These are phyloP conservation scores for Cryptosporidium felis DNA, from an alignment of 169 alveolate species.

Conservation along the genomic window DNA sequence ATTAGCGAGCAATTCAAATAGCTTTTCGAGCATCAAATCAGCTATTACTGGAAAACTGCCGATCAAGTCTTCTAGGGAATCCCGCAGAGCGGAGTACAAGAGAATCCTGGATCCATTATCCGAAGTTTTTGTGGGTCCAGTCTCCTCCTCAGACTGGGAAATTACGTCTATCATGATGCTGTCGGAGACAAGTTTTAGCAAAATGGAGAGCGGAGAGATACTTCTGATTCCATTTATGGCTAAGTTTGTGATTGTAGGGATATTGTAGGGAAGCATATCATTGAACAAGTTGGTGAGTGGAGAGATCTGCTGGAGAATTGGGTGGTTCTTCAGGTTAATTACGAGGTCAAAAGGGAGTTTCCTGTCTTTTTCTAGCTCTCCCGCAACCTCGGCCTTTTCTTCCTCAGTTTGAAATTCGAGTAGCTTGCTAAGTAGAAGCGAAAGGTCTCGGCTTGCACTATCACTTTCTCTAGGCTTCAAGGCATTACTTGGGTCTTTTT, in stretches of 20 bases:
- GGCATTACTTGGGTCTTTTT: no score
- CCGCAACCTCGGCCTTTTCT: no score
- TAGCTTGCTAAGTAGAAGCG: no score
- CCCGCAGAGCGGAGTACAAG: background rate
- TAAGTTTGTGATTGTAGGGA: background rate
- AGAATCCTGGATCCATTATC: background rate
- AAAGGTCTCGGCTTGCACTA: no score
- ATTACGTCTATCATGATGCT: slow-evolving; percentile 10
- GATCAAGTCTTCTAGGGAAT: background rate
- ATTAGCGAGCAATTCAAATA: background rate
- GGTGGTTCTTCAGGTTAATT: background rate
- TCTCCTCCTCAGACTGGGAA: background rate
- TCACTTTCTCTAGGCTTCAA: no score
- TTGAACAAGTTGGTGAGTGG: slow-evolving; percentile 1
- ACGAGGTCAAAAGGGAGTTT: no score
- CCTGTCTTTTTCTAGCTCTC: no score
- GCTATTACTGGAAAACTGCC: background rate
- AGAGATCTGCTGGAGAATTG: slow-evolving; percentile 28
- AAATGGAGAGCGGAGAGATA: slow-evolving; percentile 9
- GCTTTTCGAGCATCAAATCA: background rate
- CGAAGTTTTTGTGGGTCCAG: no score
- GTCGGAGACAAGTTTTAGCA: slow-evolving; percentile 21
- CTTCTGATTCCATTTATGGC: background rate
- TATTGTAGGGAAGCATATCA: slow-evolving; percentile 5
- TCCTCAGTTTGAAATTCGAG: no score